Evolutionary conservation across 2,329 filamentous ascomycete genomes (phyloP), one percentile per base, ranked within the genome.

Genomic region (Calonectria ilicicola): DNA sequence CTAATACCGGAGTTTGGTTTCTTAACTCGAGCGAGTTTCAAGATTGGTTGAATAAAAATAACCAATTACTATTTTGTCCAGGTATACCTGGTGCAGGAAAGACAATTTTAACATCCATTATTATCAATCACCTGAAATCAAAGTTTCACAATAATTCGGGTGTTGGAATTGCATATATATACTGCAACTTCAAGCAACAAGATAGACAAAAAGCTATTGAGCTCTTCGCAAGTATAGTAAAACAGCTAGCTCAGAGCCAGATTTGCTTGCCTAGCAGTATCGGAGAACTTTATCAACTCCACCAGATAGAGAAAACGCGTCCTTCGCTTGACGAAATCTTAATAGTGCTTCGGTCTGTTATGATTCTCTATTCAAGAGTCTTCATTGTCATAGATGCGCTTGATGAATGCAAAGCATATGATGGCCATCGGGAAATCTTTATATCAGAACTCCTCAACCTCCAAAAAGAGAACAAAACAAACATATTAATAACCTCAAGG

Each of bases 331-430:
- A 21, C 2, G 15, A 12, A 14, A 35, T 14, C 5, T 2, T 14
- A 35, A 0, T n/a, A n/a, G 15, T 56, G 19, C 51, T 56, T n/a
- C 27, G 17, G 3, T n/a, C 15, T 4, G 27, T 56, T 5, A 8
- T 14, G 5, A 21, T 7, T 7, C 32, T 47, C 14, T 49, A 60
- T 49, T 62, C 42, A 1, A 35, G 44, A 47, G 53, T 73, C 0
- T 81, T 78, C 14, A 62, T 80, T 2, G n/a, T 78, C 0, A 3
- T 79, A 0, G 79, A 82, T 27, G 79, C 76, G 0, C 77, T 84
- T 1, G 79, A 82, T 10, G 77, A 82, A 46, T 80, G 71, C 17
- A 46, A 60, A 1, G 0, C 3, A 0, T 6, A 2, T 2, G 27
- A 21, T 7, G 46, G 23, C 0, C 62, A 27, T n/a, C 10, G 63